Conservation (phyloP, 108 stramenopile genomes). For the Skeletonema tropicum region DNA sequence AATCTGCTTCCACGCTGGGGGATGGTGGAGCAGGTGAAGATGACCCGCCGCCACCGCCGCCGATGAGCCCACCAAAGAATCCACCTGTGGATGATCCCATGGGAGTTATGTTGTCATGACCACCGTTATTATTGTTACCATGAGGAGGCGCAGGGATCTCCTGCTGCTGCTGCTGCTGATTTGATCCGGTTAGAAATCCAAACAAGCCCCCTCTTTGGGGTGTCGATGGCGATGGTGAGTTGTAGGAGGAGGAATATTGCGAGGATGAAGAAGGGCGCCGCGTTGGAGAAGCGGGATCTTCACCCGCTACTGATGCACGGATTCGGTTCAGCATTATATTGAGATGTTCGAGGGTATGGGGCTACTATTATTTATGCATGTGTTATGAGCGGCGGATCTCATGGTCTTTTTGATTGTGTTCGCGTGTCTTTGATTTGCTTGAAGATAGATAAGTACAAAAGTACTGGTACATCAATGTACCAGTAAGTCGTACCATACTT, state of each 20-base stretch:
- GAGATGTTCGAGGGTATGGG: too few relatives aligned
- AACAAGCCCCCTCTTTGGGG: slow-evolving; percentile 14
- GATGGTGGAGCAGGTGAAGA: slow-evolving; percentile 4
- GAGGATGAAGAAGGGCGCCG: slow-evolving; percentile 2
- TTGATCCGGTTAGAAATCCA: slow-evolving; percentile 1
- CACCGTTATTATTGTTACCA: neutral
- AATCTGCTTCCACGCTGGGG: slow-evolving; percentile 20
- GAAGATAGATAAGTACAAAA: too few relatives aligned
- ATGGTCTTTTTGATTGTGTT: too few relatives aligned
- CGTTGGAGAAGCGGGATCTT: neutral
- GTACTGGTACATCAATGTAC: too few relatives aligned
- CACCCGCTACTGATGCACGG: slow-evolving; percentile 15
- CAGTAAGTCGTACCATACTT: too few relatives aligned
- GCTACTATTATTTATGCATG: too few relatives aligned
- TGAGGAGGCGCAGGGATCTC: slow-evolving; percentile 1
- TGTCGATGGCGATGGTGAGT: slow-evolving; percentile 9
- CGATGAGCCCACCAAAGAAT: neutral
- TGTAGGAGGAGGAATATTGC: neutral
- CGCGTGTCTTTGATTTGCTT: too few relatives aligned
- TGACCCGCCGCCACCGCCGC: neutral
- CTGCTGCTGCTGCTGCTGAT: slow-evolving; percentile 7
- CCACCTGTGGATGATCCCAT: neutral
- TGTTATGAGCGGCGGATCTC: too few relatives aligned
- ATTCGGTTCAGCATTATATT: slow-evolving; percentile 18
- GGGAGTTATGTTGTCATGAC: neutral